phyloP scores from a whole-genome alignment of 164 flowering plant species.

The Magnolia changhungtana region DNA sequence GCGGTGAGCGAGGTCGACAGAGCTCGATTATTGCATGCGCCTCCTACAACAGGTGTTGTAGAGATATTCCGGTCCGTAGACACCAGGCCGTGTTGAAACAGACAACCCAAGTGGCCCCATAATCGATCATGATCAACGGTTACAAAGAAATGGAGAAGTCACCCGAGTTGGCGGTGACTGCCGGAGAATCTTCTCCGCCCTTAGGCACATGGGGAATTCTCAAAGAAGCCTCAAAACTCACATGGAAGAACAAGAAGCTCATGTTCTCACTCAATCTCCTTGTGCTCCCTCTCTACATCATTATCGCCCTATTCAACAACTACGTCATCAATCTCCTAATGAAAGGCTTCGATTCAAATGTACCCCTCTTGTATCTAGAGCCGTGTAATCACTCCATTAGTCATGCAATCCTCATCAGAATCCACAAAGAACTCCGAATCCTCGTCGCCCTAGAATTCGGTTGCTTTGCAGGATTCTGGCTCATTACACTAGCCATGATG shows the following conservation, averaged over 20 bases:
- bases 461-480: slow-evolving; percentile 10
- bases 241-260: slow-evolving; percentile 4
- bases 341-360: background rate
- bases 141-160: background rate
- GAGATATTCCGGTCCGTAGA: background rate
- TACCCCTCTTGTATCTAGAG: slow-evolving; percentile 3
- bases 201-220: slow-evolving; percentile 2
- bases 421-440: background rate
- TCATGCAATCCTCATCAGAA: background rate
- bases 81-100: background rate
- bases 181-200: background rate
- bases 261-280: background rate
- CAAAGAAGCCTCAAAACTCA: background rate
- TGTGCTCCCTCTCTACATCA: background rate
- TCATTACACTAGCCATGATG: slow-evolving; percentile 8
- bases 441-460: slow-evolving; percentile 5
- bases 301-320: background rate
- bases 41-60: background rate
- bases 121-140: background rate
- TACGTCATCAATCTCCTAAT: background rate
- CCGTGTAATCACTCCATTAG: background rate
- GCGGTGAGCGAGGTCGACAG: too few species aligned
- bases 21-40: too few species aligned
- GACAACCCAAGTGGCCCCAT: background rate
- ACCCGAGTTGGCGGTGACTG: background rate